These are phyloP conservation scores for Talaromyces amestolkiae DNA, from an alignment of 2,329 filamentous ascomycete species.

Conservation along the genomic window DNA sequence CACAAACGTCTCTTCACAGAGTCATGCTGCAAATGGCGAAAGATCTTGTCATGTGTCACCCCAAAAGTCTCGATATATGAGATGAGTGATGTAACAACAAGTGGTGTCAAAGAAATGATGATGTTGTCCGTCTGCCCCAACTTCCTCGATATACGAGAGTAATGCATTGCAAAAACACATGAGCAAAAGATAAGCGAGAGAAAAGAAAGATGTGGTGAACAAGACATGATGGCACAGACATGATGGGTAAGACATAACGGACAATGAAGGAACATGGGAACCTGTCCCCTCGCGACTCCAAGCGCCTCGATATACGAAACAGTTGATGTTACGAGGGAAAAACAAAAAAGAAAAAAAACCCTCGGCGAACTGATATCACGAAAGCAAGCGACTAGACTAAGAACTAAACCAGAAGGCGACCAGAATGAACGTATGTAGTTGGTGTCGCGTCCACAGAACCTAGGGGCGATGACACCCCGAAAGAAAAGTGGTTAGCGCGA, in stretches of 20 bases:
- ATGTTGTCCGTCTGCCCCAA: background rate
- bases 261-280: background rate
- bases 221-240: too few species aligned
- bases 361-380: background rate
- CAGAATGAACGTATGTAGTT: too few species aligned
- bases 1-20: background rate
- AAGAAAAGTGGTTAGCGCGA: background rate
- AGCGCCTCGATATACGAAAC: constrained; percentile 3
- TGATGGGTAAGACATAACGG: background rate
- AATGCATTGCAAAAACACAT: background rate
- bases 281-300: background rate
- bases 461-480: background rate
- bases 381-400: too few species aligned
- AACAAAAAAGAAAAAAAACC: background rate
- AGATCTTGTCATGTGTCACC: background rate
- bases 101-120: background rate
- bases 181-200: background rate
- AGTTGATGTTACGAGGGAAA: background rate
- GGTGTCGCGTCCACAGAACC: background rate
- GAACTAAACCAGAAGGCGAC: too few species aligned
- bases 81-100: background rate
- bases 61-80: background rate
- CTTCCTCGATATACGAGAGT: background rate
- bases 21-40: background rate
- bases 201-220: background rate